Evolutionary conservation across 345 rosid genomes (phyloP).

Genomic region (Ceriops zippeliana): DNA sequence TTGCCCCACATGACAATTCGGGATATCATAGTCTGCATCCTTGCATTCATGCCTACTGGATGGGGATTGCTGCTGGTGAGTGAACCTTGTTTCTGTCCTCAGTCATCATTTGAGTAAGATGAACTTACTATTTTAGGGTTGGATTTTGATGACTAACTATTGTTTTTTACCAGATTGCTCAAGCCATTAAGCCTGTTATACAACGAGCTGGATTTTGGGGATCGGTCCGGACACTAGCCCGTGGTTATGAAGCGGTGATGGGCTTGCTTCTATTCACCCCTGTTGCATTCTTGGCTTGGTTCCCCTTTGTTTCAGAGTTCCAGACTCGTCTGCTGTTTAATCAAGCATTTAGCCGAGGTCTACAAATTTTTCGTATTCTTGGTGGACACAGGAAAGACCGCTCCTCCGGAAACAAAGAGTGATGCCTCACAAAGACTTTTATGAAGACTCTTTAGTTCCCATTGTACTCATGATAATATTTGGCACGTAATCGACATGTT

Average conservation of each 20-base stretch:
- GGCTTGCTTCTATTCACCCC: slow-evolving; percentile 94
- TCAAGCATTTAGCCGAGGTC: slow-evolving; percentile 99
- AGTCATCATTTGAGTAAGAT: too few species aligned
- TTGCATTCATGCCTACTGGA: slow-evolving; percentile 98
- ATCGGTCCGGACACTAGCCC: slow-evolving; percentile 80
- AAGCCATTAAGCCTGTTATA: slow-evolving; percentile 79
- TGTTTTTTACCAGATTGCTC: slow-evolving; percentile 61
- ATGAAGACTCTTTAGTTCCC: neutral
- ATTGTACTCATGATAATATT: neutral
- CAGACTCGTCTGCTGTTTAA: slow-evolving; percentile 99
- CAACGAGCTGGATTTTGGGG: slow-evolving; percentile 83
- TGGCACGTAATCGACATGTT: neutral
- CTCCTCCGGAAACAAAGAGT: slow-evolving; percentile 72
- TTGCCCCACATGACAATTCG: slow-evolving; percentile 76
- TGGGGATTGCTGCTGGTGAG: slow-evolving; percentile 98
- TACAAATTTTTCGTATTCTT: slow-evolving; percentile 95
- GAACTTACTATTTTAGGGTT: too few species aligned
- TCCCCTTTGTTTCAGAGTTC: slow-evolving; percentile 95
- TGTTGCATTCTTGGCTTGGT: slow-evolving; percentile 98
- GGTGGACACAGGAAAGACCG: slow-evolving; percentile 92
- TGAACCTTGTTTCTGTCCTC: neutral
- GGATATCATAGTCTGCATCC: slow-evolving; percentile 85
- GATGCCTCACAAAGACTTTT: neutral
- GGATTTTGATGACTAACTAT: too few species aligned
- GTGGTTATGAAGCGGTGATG: slow-evolving; percentile 90